Percentiles rank a stretch among this genome's conserved stretches.
phyloP scores from a whole-genome alignment of 1,284 basidiomycete genomes.

The Coriolopsis trogii region DNA sequence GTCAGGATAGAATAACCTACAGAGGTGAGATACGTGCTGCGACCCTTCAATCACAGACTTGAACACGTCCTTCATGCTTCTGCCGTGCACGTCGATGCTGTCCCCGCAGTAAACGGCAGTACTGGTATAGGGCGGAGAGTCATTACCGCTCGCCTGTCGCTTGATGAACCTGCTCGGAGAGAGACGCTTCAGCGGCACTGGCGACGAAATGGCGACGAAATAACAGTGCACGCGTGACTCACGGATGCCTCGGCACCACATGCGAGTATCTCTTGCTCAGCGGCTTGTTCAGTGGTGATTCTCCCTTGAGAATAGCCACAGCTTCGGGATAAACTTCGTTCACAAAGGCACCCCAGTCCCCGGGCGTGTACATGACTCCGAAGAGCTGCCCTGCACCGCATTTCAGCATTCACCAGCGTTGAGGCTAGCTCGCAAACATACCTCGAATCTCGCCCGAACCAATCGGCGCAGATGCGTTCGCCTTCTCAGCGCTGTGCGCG shows the following conservation, averaged over 20 bases:
- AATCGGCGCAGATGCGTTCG: constrained; percentile 1
- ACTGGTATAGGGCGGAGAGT: background rate
- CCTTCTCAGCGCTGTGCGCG: background rate
- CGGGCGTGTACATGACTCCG: background rate
- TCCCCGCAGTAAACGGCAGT: constrained; percentile 19
- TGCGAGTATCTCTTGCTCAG: background rate
- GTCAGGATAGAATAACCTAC: background rate
- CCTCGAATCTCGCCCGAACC: constrained; percentile 5
- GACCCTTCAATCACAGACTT: constrained; percentile 12
- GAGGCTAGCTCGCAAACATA: too few relatives aligned
- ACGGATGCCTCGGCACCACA: background rate
- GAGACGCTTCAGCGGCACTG: background rate
- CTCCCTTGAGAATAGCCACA: background rate
- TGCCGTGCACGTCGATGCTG: constrained; percentile 17
- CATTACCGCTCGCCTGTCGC: background rate
- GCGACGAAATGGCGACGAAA: background rate
- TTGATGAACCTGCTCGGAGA: background rate
- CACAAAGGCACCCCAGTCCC: background rate
- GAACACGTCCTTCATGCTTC: constrained; percentile 11
- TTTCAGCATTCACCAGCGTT: background rate
- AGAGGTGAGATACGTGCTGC: constrained; percentile 9
- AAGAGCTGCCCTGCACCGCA: background rate
- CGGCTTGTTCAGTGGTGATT: background rate
- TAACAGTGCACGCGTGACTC: background rate
- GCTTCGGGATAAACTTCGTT: constrained; percentile 1